Evolutionary conservation across 495 filamentous ascomycete species (phyloP), one percentile per base, ranked within the genome.

Genomic region (Sordaria brevicollis): DNA sequence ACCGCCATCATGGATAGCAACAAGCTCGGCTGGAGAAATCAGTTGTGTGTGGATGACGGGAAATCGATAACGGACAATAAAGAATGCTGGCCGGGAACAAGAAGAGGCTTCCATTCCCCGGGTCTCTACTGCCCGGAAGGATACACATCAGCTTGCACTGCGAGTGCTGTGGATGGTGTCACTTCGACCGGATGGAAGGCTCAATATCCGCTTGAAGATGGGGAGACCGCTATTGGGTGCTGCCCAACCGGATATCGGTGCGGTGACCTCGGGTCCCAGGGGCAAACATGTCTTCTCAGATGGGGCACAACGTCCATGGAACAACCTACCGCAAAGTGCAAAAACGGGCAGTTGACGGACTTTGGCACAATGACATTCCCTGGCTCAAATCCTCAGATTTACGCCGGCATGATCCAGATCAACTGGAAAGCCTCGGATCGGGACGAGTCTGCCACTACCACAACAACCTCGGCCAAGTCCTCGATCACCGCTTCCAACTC

Each of bases 91-190:
- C 79, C 79, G 17, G 25, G 75, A 17, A 74, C 69, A 7, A 68
- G 76, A 31, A 73, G 76, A 76, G 77, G 79, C 6, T 78, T 80
- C 36, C 78, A 79, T 67, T 79, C 77, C 17, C 79, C 79, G 0
- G 79, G 79, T 10, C 29, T 75, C 5, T 31, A 68, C 0, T 80
- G 79, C 67, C 79, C 79, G 15, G 43, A 36, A 3, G 79, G 77
- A 5, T 77, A 76, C 72, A 71, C 71, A 3, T 71, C 76, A 8
- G 77, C 72, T 0, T 79, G 75, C 67, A 65, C 68, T 6, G 73
- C 73, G 8, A 74, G 68, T 1, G 70, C 68, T 4, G 77, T 69
- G 10, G 31, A 65, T 34, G 35, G 11, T 10, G 17, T 38, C 21
- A 65, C 38, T 9, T 49, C 57, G 1, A 43, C 71, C 17, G 67